Percentiles rank a stretch among this genome's conserved stretches.
These are phyloP conservation scores for Cyclotella cryptica DNA, from an alignment of 108 stramenopile genomes.

Conservation along the genomic window DNA sequence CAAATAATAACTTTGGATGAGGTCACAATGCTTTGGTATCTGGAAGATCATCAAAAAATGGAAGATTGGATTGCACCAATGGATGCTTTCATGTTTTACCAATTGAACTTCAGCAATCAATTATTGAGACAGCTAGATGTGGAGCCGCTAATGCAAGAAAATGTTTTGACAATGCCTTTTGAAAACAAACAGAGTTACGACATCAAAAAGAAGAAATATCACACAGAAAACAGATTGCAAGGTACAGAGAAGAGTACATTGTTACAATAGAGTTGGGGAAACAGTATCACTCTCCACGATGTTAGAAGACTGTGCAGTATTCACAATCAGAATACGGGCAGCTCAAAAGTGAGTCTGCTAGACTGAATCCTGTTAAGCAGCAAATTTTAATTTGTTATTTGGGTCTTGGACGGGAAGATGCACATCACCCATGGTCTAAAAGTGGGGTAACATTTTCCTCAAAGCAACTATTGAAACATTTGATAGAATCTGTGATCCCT, in stretches of 20 bases:
- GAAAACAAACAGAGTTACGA: background rate
- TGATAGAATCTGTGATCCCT: constrained; percentile 1
- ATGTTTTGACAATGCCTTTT: no score
- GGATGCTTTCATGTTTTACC: no score
- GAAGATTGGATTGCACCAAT: background rate
- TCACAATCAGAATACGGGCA: background rate
- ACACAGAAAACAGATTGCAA: background rate
- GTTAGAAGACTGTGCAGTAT: constrained; percentile 5
- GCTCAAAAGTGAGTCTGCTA: background rate
- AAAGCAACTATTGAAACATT: constrained; percentile 4
- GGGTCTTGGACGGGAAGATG: background rate
- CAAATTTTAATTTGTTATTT: constrained; percentile 6
- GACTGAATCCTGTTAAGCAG: constrained; percentile 14
- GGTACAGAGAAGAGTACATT: constrained; percentile 5
- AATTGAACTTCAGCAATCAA: background rate
- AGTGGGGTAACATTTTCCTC: background rate
- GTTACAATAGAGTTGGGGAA: background rate
- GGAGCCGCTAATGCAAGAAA: no score
- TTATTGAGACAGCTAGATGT: background rate
- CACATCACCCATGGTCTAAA: constrained; percentile 6
- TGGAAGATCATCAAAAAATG: no score
- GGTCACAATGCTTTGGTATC: no score
- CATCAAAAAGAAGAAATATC: background rate
- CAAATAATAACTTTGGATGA: constrained; percentile 9
- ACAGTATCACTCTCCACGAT: background rate